Conservation (phyloP, 306 rosid species). For the Benincasa hispida region DNA sequence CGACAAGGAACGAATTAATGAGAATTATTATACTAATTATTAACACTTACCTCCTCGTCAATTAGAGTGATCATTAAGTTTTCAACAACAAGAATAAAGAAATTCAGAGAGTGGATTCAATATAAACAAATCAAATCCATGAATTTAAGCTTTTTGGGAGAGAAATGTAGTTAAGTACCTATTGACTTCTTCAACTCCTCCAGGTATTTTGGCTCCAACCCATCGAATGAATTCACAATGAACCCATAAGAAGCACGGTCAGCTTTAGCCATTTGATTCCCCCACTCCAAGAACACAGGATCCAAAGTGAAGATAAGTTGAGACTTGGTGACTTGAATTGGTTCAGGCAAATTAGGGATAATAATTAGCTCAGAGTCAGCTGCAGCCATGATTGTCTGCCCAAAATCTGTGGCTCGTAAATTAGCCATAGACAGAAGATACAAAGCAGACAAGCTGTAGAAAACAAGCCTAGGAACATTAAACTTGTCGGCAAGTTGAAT, state of each 20-base stretch:
- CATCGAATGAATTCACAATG: slow-evolving; percentile 17
- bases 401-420: background rate
- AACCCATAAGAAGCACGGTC: slow-evolving; percentile 14
- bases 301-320: background rate
- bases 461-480: slow-evolving; percentile 16
- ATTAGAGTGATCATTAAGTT: too few species aligned
- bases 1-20: too few species aligned
- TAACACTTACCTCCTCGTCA: too few species aligned
- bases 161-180: background rate
- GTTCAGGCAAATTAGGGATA: slow-evolving; percentile 14
- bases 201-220: slow-evolving; percentile 31
- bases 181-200: slow-evolving; percentile 23
- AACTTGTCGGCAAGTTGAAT: background rate
- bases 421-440: background rate
- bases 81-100: too few species aligned
- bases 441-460: slow-evolving; percentile 4
- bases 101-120: too few species aligned
- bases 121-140: background rate
- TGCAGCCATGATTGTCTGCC: background rate
- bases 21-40: too few species aligned
- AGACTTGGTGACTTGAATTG: slow-evolving; percentile 1
- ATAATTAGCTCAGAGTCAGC: slow-evolving; percentile 1
- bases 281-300: background rate
- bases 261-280: background rate
- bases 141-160: background rate